A percentile compares a stretch with the other conserved stretches of the same genome.
Evolutionary conservation across 2,329 filamentous ascomycete genomes (phyloP).

Genomic region (Fusarium musae): DNA sequence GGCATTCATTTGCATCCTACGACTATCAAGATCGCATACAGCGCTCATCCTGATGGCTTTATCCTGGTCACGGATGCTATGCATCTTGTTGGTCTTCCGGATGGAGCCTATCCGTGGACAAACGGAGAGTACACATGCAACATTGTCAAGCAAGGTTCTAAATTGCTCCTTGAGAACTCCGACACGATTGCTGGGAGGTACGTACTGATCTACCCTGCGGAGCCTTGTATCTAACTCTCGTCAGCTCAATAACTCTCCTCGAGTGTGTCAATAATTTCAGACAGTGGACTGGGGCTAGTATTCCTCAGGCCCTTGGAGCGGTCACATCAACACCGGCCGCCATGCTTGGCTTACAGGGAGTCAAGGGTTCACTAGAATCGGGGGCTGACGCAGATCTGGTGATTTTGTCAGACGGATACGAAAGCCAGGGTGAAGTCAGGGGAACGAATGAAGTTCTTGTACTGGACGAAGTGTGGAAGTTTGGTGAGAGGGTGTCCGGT

Average conservation of each 20-base stretch:
- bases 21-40: slow-evolving; percentile 88
- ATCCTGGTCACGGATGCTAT: slow-evolving; percentile 94
- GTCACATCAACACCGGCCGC: slow-evolving; percentile 81
- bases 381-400: slow-evolving; percentile 76
- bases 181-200: slow-evolving; percentile 81
- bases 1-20: slow-evolving; percentile 91
- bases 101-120: slow-evolving; percentile 87
- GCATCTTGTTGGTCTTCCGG: slow-evolving; percentile 84
- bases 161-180: slow-evolving; percentile 81
- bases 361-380: slow-evolving; percentile 74
- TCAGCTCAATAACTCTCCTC: slow-evolving; percentile 75
- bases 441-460: slow-evolving; percentile 62
- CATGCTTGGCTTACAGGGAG: slow-evolving; percentile 75
- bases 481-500: slow-evolving; percentile 66
- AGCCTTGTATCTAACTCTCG: slow-evolving; percentile 3
- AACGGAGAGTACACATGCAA: slow-evolving; percentile 71
- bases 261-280: slow-evolving; percentile 87
- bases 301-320: slow-evolving; percentile 75
- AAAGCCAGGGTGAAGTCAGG: slow-evolving; percentile 38
- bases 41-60: slow-evolving; percentile 84
- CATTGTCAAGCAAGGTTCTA: slow-evolving; percentile 76
- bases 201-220: slow-evolving; percentile 45
- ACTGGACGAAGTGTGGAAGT: slow-evolving; percentile 85
- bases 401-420: slow-evolving; percentile 68
- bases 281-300: slow-evolving; percentile 74